Percentiles rank a stretch among this genome's conserved stretches.
Conservation (phyloP, 2,329 filamentous ascomycete species). For the Fusarium lyarnte region DNA sequence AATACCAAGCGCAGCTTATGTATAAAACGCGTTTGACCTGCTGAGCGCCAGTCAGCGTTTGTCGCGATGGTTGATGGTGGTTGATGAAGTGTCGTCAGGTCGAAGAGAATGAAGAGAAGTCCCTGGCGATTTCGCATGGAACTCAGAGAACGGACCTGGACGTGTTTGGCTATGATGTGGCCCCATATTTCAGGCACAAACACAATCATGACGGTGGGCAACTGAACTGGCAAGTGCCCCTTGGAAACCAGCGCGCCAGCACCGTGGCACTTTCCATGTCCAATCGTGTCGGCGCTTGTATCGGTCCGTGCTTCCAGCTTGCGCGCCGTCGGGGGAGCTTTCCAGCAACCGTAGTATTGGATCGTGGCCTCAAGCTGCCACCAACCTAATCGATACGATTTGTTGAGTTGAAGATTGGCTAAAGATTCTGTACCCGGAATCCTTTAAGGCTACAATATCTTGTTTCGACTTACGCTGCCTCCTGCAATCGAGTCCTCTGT, state of each 20-base stretch:
- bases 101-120: conserved; percentile 46
- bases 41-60: conserved; percentile 35
- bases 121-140: conserved; percentile 35
- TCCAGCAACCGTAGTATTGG: conserved; percentile 29
- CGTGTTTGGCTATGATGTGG: conserved; percentile 30
- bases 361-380: conserved; percentile 43
- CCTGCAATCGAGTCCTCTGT: not conserved
- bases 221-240: conserved; percentile 14
- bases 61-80: conserved; percentile 44
- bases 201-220: conserved; percentile 11
- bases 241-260: conserved; percentile 19
- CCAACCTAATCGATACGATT: conserved; percentile 21
- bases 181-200: conserved; percentile 50
- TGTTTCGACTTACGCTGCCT: not conserved
- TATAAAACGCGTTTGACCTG: conserved; percentile 37
- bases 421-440: not conserved
- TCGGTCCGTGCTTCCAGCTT: conserved; percentile 44
- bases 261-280: conserved; percentile 19
- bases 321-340: conserved; percentile 38
- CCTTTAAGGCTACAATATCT: not conserved
- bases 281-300: conserved; percentile 41
- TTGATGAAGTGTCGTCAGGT: conserved; percentile 46
- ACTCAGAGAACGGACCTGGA: conserved; percentile 34
- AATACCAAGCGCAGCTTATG: conserved; percentile 30
- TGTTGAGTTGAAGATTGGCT: conserved; percentile 7